phyloP scores from a whole-genome alignment of 2,329 filamentous ascomycete genomes.

The Calcarisporium arbuscula region DNA sequence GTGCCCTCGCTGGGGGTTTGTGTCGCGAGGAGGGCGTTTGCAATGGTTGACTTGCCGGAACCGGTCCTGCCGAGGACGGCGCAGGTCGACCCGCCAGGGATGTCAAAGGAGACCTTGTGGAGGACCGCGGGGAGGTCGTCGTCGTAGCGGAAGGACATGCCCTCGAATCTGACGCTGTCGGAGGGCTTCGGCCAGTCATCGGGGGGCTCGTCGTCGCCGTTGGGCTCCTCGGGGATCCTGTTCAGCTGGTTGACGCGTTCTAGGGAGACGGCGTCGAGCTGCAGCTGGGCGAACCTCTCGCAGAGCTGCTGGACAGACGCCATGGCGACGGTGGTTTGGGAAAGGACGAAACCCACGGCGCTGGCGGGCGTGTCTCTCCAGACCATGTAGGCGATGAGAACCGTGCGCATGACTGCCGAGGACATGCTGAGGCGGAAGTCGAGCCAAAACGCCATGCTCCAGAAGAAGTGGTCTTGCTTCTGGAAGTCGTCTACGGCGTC shows the following conservation, averaged over 20 bases:
- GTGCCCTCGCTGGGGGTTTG: conserved; percentile 43
- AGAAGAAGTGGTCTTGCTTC: conserved; percentile 95
- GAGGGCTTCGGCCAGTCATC: conserved; percentile 68
- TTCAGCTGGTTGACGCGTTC: conserved; percentile 80
- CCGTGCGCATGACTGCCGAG: conserved; percentile 67
- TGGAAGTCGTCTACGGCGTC: conserved; percentile 81
- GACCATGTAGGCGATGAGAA: conserved; percentile 67
- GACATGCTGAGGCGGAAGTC: conserved; percentile 60
- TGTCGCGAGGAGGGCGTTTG: conserved; percentile 51
- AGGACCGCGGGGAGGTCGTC: conserved; percentile 70
- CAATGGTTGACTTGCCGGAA: conserved; percentile 78
- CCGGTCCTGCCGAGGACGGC: conserved; percentile 76
- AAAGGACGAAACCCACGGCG: conserved; percentile 76
- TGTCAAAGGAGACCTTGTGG: conserved; percentile 60
- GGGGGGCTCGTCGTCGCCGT: conserved; percentile 61
- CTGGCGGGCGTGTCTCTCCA: conserved; percentile 70
- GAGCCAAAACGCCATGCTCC: conserved; percentile 81
- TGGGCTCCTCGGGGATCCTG: conserved; percentile 68
- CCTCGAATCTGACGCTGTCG: conserved; percentile 68
- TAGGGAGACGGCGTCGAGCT: conserved; percentile 88
- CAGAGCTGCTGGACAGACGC: conserved; percentile 51
- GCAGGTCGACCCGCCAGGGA: conserved; percentile 58
- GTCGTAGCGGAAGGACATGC: conserved; percentile 74
- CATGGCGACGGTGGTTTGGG: conserved; percentile 36
- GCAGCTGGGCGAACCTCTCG: conserved; percentile 72